phyloP scores from a whole-genome alignment of 306 rosid genomes.

The Dryas alaskensis region DNA sequence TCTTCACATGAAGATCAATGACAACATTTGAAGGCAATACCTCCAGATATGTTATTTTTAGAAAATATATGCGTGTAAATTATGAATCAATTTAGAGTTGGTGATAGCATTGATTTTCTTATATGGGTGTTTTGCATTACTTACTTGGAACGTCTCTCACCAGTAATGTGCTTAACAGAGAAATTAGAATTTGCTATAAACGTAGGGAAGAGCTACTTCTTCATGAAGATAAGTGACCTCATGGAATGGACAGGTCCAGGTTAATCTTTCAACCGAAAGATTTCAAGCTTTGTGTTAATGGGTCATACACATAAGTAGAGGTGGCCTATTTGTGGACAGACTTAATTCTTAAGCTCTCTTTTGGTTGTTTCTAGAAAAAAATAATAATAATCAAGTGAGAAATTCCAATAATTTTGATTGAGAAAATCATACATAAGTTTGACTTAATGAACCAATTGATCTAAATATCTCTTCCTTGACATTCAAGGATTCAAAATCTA shows the following conservation, averaged over 20 bases:
- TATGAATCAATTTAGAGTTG: neutral
- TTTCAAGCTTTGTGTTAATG: neutral
- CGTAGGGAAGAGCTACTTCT: conserved; percentile 2
- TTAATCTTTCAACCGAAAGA: neutral
- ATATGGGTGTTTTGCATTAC: conserved; percentile 1
- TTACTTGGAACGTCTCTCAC: neutral
- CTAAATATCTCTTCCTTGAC: neutral
- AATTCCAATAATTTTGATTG: neutral
- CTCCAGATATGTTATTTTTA: neutral
- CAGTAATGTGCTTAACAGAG: conserved; percentile 2
- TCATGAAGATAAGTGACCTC: neutral
- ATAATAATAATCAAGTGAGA: neutral
- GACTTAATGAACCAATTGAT: neutral
- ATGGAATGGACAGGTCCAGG: neutral
- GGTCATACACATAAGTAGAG: neutral
- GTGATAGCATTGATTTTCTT: conserved; percentile 1
- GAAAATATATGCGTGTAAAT: neutral
- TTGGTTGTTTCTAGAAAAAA: neutral
- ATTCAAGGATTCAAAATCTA: neutral
- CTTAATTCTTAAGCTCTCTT: neutral
- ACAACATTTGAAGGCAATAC: neutral
- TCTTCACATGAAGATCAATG: neutral
- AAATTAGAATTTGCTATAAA: conserved; percentile 8
- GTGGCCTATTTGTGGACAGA: neutral
- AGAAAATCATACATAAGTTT: neutral